phyloP scores from a whole-genome alignment of 306 rosid species.

The Cucurbita ficifolia region DNA sequence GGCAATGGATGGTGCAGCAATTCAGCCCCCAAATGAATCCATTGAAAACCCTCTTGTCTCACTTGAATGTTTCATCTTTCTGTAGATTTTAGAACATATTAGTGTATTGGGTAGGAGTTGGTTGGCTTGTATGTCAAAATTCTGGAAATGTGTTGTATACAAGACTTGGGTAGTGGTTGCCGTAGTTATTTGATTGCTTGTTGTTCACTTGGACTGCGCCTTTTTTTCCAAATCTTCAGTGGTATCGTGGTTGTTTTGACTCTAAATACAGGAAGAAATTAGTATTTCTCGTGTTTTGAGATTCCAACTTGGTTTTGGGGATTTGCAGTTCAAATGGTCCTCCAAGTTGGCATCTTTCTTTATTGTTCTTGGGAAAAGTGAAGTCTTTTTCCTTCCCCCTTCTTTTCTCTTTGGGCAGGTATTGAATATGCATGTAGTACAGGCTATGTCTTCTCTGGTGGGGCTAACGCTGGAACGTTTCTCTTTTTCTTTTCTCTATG shows the following conservation, averaged over 20 bases:
- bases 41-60: constrained; percentile 62
- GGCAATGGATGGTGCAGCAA: constrained; percentile 18
- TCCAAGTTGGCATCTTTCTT: constrained; percentile 20
- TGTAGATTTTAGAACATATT: constrained; percentile 21
- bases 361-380: constrained; percentile 13
- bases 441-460: constrained; percentile 1
- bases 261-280: background rate
- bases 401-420: background rate
- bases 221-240: background rate
- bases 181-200: background rate
- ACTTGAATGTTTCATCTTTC: constrained; percentile 87
- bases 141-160: background rate
- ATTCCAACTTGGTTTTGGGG: constrained; percentile 13
- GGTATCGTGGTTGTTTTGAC: background rate
- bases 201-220: background rate
- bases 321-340: constrained; percentile 18
- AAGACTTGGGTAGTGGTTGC: background rate
- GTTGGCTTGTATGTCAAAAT: background rate
- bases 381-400: background rate
- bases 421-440: background rate
- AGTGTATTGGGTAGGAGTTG: background rate
- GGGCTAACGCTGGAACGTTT: background rate
- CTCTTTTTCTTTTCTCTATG: background rate
- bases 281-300: constrained; percentile 9
- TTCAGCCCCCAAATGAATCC: constrained; percentile 28